phyloP scores from a whole-genome alignment of 306 rosid genomes.

The Rubus parviflorus region DNA sequence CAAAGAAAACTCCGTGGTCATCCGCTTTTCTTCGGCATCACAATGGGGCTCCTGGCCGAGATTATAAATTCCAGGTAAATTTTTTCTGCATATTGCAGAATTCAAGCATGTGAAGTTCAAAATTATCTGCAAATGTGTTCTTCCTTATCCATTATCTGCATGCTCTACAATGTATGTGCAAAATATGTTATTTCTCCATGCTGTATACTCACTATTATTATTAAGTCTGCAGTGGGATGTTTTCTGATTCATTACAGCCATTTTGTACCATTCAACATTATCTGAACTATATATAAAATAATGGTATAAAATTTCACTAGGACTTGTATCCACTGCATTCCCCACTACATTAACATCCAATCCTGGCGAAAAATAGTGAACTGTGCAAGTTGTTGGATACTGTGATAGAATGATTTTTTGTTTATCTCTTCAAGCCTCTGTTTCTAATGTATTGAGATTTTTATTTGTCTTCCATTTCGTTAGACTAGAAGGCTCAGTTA shows the following conservation, averaged over 20 bases:
- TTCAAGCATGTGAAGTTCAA: neutral
- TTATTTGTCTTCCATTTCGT: neutral
- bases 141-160: neutral
- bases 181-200: neutral
- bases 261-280: neutral
- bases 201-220: neutral
- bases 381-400: neutral
- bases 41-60: conserved; percentile 95
- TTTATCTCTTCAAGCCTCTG: neutral
- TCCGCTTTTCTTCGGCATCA: conserved; percentile 94
- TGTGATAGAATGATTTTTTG: neutral
- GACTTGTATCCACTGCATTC: too few species aligned
- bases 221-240: neutral
- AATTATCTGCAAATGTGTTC: neutral
- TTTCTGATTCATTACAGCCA: neutral
- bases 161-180: neutral
- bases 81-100: conserved; percentile 1
- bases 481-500: neutral
- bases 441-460: neutral
- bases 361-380: too few species aligned
- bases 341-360: too few species aligned
- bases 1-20: conserved; percentile 62
- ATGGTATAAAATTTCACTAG: too few species aligned
- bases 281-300: neutral
- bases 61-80: conserved; percentile 91